A percentile compares a stretch with the other conserved stretches of the same genome.
Conservation (phyloP, 2,329 filamentous ascomycete species). For the Moelleriella libera region DNA sequence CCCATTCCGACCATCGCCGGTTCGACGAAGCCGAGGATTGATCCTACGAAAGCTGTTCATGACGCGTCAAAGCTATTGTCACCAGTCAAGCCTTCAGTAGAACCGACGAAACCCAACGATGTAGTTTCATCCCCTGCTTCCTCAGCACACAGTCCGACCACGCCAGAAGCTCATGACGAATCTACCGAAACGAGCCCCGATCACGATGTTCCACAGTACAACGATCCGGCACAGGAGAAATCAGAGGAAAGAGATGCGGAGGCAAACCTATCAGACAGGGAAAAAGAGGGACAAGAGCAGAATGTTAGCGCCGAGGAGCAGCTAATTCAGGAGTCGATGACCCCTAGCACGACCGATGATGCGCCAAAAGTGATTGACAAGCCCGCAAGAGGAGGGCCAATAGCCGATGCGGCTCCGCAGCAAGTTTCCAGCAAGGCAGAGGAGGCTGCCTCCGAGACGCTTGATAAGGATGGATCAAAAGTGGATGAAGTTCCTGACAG, state of each 20-base stretch:
- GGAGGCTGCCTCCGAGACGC: background rate
- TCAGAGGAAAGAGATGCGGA: background rate
- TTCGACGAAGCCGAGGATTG: background rate
- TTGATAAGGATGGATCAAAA: background rate
- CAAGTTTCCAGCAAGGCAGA: too few relatives aligned
- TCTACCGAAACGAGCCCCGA: conserved; percentile 66
- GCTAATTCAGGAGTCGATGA: conserved; percentile 22
- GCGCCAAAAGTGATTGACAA: conserved; percentile 4
- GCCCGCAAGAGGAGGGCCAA: background rate
- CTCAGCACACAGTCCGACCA: conserved; percentile 60
- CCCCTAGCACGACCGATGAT: conserved; percentile 12
- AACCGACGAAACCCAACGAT: conserved; percentile 24
- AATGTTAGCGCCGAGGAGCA: background rate
- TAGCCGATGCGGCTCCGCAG: too few relatives aligned
- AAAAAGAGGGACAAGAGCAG: background rate
- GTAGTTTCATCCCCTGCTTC: conserved; percentile 44
- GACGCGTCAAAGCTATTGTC: conserved; percentile 5
- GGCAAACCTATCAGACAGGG: background rate
- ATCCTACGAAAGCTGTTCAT: background rate
- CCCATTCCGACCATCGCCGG: background rate
- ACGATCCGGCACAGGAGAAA: conserved; percentile 30
- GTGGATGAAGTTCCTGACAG: conserved; percentile 19
- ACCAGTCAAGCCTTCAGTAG: conserved; percentile 20
- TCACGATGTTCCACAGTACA: conserved; percentile 45
- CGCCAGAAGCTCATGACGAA: conserved; percentile 51